Evolutionary conservation across 106 monocot species (phyloP), one percentile per base, ranked within the genome.

Genomic region (Gastrodia elata): DNA sequence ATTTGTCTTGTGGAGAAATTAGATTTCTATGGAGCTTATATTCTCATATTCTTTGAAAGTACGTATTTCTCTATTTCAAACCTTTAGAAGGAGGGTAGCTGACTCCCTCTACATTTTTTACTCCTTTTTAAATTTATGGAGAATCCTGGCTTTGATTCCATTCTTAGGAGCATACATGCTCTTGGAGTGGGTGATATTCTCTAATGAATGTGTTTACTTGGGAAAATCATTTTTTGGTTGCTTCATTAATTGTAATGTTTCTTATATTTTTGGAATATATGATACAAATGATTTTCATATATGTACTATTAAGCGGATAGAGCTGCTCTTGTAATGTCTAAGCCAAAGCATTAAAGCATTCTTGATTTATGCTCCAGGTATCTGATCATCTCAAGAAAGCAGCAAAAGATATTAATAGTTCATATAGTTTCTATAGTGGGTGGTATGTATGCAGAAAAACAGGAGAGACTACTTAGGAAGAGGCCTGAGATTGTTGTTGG

Each of bases 401-500:
- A 65, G 84, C 91, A 3, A 91, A 81, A 56, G 72, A 83, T 41
- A 83, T 91, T 26, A 82, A 81, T 71, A n/a, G 73, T 98, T 68
- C 68, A 71, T 72, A 80, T 98, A 70, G 85, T 93, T 76, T 82
- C 98, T 15, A 88, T 98, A 75, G 93, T 98, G 72, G 98, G 98
- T 73, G 98, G 98, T 61, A 87, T 98, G 83, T 91, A 85, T 52
- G 71, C 82, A 36, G 91, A 98, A 83, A 98, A 98, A 64, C 98
- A 98, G 74, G 88, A 89, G 39, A 86, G 98, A 40, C 85, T 93
- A 80, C 68, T 98, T 65, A 91, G 84, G 80, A 88, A 72, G 71
- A 84, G 78, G 74, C 98, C 98, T 64, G 91, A 93, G 52, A 93
- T 98, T 67, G 68, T 98, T 82, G 98, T 98, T 80, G 98, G 87